Base-by-base conservation (phyloP, 2,329 filamentous ascomycete genomes). In the Colletotrichum tanaceti region DNA sequence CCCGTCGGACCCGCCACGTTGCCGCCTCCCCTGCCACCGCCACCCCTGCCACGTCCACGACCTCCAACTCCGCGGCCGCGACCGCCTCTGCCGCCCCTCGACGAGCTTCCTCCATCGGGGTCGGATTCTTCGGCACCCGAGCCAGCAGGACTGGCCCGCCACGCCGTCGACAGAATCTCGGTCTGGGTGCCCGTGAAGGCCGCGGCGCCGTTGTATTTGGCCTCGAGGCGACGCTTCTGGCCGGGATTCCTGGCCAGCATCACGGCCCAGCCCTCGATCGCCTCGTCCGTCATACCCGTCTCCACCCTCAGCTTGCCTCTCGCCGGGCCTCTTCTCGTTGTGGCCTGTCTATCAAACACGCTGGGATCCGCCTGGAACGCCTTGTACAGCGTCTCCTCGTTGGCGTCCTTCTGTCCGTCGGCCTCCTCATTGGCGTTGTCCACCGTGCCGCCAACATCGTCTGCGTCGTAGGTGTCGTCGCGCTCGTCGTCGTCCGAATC, bases 401-500 rank as follows among this genome's bases (percentile, higher is more conserved):
- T 87, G 61, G 80, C 82, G 39, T 88, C 85, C 44, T 78, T 80
- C 6, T 73, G 74, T 16, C 79, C 83, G 65, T 86, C 83, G 1
- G 80, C 80, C 66, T 87, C 84, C 59, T 88, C 87, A 43, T 86
- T 84, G n/a, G 88, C 83, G 20, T 86, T 84, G 73, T 97, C 94
- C 3, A 98, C 90, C 0, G 92, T 93, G 24, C 95, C 94, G 43
- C 96, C 96, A 2, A 98, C 93, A 75, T 98, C 96, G 58, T 90
- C 93, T 1, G 91, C 89, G 74, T 99, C 96, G 76, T 99, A 99
- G 0, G 95, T 98, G 77, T 99, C 96, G 78, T 99, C 96, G 43
- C 94, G 89, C 81, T 99, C 96, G 77, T 99, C 96, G 73, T 98
- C 96, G 74, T 98, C 95, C 0, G 91, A 91, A 80, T 98, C 94